Evolutionary conservation across 2,329 filamentous ascomycete genomes (phyloP), one percentile per base, ranked within the genome.

Genomic region (Cordyceps fumosorosea): DNA sequence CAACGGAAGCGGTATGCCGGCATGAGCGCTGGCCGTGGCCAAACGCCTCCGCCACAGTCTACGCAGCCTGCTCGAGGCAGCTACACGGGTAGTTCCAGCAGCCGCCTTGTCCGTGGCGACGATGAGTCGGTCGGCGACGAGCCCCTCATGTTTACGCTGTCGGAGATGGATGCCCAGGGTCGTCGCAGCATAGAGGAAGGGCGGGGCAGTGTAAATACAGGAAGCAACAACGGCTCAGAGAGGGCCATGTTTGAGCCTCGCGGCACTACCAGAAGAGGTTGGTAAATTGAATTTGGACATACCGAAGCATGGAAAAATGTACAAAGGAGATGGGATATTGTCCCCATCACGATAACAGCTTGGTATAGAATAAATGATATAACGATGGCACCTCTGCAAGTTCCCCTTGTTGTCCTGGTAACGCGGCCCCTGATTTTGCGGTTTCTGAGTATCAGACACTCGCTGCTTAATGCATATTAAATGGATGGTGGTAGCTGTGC

Each of bases 81-180:
- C 65, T 78, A 80, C 64, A 72, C 71, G 1, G 78, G 78, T 24
- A 76, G 77, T 26, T 77, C 76, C 2, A 71, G 70, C 12, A 71
- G 71, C 32, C 70, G 77, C n/a, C 68, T 75, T 20, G 69, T 68
- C 5, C 75, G 77, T 5, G 76, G 71, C n/a, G 78, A 80, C 26
- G 76, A 78, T 51, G 77, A 79, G 57, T 82, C 83, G 6, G 74
- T 78, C 26, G 86, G 89, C 64, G 88, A 89, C 60, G 88, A 91
- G 68, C 86, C 86, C 0, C 73, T 91, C 11, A 78, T 91, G 11
- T 91, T 91, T 72, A 86, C 88, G 65, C 85, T 91, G 79, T 89
- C 86, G 42, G 88, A 91, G 72, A 83, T 90, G 70, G 85, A 86
- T 66, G 78, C 82, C 20, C 80, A 81, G 62, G 80, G 81, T 51